Evolutionary conservation across 1,284 basidiomycete species (phyloP), one percentile per base, ranked within the genome.

Genomic region (Peniophora sp.): DNA sequence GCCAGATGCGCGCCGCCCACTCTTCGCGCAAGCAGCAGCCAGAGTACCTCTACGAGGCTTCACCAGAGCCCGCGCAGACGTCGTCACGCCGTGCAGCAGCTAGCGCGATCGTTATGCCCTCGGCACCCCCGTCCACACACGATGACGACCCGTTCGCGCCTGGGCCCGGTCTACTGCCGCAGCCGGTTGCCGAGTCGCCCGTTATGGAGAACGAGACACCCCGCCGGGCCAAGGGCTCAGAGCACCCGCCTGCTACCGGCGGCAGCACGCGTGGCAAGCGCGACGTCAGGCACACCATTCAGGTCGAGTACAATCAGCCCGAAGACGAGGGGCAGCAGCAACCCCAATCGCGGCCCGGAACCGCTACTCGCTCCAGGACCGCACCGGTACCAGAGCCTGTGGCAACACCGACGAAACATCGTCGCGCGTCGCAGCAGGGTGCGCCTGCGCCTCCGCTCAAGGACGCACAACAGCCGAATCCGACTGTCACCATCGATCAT

Each of bases 301-400:
- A 97, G 66, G 85, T 97, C 51, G 93, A 96, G 64, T 94, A 94
- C 58, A 85, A 85, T 41, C 74, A 76, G 47, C 56, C 56, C 12
- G 60, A 60, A 60, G 66, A 51, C 20, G 65, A 64, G 60, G 65
- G 63, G 20, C 55, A 53, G 52, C 50, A 64, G 57, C 56, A 65
- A 55, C 57, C 64, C 53, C 35, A 27, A 14, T 9, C 35, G 27
- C 24, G 47, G n/a, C 44, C 48, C 37, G 23, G 50, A 52, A 35
- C 52, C 51, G n/a, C 45, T 47, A 14, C 15, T 48, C 24, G 50
- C 55, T 23, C 48, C 34, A 24, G 36, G 14, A 35, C 47, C 12
- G 27, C 27, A 6, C 27, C 27, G 27, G 27, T 32, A 6, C 27
- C 5, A 12, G 27, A 32, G 12, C 56, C 56, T 23, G 22, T 45